These are phyloP conservation scores for Malus hybrid DNA, from an alignment of 331 rosid genomes.

Conservation along the genomic window DNA sequence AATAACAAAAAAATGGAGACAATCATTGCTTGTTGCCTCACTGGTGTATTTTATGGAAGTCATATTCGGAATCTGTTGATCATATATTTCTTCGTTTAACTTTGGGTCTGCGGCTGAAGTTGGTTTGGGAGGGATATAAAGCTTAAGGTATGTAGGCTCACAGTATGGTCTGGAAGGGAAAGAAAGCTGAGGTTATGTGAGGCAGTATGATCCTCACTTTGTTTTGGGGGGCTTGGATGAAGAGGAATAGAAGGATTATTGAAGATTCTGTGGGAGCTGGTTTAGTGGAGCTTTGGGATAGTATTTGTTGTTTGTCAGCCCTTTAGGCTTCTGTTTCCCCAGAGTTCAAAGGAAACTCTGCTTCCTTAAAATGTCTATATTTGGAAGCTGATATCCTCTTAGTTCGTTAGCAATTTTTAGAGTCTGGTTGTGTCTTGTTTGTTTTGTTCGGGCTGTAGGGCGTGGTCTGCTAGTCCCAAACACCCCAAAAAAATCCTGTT, in stretches of 20 bases:
- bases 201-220: not conserved
- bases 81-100: not conserved
- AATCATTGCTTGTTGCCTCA: not conserved
- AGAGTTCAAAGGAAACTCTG: too few species aligned
- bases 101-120: not conserved
- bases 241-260: not conserved
- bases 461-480: not conserved
- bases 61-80: too few species aligned
- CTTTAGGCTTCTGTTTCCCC: too few species aligned
- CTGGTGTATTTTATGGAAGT: too few species aligned
- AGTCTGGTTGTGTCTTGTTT: not conserved
- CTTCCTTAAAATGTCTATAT: too few species aligned
- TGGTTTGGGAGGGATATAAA: not conserved
- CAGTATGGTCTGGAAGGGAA: not conserved
- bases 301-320: too few species aligned
- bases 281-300: too few species aligned
- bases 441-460: not conserved
- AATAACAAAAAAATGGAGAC: not conserved
- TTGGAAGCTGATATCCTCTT: not conserved
- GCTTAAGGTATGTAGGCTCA: not conserved
- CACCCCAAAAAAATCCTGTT: not conserved
- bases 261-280: not conserved
- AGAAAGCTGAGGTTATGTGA: not conserved
- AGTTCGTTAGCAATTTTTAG: not conserved
- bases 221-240: not conserved